These are phyloP conservation scores for Citrullus amarus DNA, from an alignment of 306 rosid genomes.

Conservation along the genomic window DNA sequence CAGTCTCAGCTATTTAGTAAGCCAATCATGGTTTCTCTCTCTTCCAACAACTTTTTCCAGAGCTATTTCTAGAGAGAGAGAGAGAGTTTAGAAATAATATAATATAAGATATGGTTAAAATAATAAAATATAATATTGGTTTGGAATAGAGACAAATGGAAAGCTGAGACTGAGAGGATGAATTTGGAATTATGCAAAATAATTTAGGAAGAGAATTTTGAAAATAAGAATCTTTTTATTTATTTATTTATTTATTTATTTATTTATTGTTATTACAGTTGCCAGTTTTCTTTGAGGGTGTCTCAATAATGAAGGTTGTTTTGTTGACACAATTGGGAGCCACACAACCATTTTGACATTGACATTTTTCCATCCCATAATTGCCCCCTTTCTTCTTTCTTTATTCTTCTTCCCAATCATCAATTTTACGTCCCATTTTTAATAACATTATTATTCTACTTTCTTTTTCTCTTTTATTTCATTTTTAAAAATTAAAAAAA, in stretches of 20 bases:
- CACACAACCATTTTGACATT: background rate
- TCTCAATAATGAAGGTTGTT: background rate
- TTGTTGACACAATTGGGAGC: background rate
- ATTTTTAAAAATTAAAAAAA: too few relatives aligned
- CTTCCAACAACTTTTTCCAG: background rate
- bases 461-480: too few relatives aligned
- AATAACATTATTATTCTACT: too few relatives aligned
- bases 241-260: background rate
- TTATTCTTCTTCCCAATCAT: background rate
- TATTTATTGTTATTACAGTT: background rate
- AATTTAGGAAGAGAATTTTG: background rate
- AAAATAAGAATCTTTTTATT: background rate
- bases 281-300: background rate
- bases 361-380: background rate
- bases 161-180: background rate
- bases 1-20: background rate
- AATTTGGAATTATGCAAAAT: background rate
- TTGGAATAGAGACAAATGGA: background rate
- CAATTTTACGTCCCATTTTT: too few relatives aligned
- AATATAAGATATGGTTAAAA: background rate
- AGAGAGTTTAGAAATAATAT: background rate
- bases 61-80: background rate
- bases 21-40: background rate
- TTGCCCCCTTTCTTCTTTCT: background rate
- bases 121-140: too few relatives aligned